Evolutionary conservation across 495 filamentous ascomycete species (phyloP).

Genomic region (Hyphodiscus hymeniophilus): DNA sequence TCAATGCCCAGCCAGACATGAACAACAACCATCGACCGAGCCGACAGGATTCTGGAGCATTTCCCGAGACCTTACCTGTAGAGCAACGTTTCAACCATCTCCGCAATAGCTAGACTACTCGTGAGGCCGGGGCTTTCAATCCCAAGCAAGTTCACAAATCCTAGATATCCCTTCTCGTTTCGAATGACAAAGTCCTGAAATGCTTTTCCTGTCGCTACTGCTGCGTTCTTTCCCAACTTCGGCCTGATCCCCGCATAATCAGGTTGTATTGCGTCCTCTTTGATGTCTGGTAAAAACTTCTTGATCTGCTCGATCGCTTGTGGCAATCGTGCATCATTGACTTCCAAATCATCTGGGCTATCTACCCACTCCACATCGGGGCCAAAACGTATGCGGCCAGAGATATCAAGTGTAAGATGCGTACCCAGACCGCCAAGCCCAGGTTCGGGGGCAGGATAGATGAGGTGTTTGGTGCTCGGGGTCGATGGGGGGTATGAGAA

Average conservation of each 20-base stretch:
- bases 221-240: conserved; percentile 59
- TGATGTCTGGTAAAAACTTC: conserved; percentile 68
- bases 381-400: conserved; percentile 80
- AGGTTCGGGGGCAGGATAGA: conserved; percentile 79
- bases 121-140: conserved; percentile 96
- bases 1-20: too few relatives aligned
- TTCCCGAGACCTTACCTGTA: conserved; percentile 38
- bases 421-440: conserved; percentile 83
- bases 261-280: conserved; percentile 54
- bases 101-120: conserved; percentile 79
- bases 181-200: conserved; percentile 83
- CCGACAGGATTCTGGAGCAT: too few relatives aligned
- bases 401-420: conserved; percentile 86
- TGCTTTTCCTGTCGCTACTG: conserved; percentile 48
- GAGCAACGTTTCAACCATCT: conserved; percentile 67
- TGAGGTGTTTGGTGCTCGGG: conserved; percentile 62
- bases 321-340: conserved; percentile 48
- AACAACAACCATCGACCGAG: too few relatives aligned
- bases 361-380: conserved; percentile 93
- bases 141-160: conserved; percentile 87
- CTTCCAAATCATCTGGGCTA: conserved; percentile 37
- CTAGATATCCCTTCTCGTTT: conserved; percentile 70
- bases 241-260: conserved; percentile 92
- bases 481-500: conserved; percentile 67
- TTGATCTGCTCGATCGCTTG: conserved; percentile 66